Evolutionary conservation across 2,329 filamentous ascomycete genomes (phyloP).

Genomic region (Colletotrichum sp.): DNA sequence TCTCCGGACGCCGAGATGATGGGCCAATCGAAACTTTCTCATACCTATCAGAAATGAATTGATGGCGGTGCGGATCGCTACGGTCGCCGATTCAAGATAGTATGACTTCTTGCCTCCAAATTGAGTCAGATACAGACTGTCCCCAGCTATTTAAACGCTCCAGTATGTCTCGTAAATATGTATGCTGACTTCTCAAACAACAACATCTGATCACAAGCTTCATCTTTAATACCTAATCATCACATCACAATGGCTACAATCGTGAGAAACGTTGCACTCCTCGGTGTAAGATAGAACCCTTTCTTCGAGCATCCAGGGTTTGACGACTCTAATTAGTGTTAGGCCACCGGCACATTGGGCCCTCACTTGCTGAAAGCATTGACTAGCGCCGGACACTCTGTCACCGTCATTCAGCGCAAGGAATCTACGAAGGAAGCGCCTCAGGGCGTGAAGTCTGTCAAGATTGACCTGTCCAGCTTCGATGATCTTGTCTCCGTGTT

Average conservation of each 20-base stretch:
- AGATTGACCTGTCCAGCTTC: neutral
- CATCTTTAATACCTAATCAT: rapidly evolving
- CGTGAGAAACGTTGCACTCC: neutral
- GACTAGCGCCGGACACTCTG: neutral
- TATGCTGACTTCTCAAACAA: rapidly evolving
- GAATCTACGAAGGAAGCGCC: neutral
- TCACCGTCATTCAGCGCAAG: neutral
- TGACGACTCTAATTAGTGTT: neutral
- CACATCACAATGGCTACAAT: neutral
- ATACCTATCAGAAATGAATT: neutral
- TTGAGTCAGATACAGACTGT: neutral
- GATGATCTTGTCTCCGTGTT: neutral
- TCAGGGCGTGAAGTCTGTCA: neutral
- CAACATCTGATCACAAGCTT: neutral
- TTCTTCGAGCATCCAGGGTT: neutral
- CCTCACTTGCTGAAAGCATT: neutral
- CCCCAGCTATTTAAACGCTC: neutral
- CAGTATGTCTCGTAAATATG: neutral
- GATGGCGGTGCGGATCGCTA: neutral
- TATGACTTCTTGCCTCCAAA: rapidly evolving
- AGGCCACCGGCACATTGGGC: neutral
- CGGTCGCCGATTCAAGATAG: neutral
- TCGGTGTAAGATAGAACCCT: neutral
- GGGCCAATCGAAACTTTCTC: neutral
- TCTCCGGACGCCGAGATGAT: neutral